Evolutionary conservation across 495 filamentous ascomycete genomes (phyloP).

Genomic region (Tetracladium marchalianum): DNA sequence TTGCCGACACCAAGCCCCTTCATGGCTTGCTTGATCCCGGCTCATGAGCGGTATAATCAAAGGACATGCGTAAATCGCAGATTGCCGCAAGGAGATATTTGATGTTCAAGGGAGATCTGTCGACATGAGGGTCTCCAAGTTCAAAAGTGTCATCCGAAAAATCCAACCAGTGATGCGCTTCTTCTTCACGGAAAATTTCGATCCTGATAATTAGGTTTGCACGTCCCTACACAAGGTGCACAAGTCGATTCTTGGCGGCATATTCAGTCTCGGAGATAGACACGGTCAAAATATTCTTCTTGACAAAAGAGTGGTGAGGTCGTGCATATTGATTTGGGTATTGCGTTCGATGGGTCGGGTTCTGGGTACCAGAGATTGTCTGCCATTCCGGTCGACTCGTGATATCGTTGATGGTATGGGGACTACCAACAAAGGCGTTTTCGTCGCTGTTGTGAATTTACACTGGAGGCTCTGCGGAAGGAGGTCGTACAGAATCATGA

Average conservation of each 20-base stretch:
- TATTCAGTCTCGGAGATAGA: slow-evolving; percentile 89
- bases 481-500: slow-evolving; percentile 95
- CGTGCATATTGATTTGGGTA: slow-evolving; percentile 92
- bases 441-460: slow-evolving; percentile 97
- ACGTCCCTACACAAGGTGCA: slow-evolving; percentile 81
- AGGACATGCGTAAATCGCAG: slow-evolving; percentile 66
- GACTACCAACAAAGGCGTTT: slow-evolving; percentile 90
- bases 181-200: slow-evolving; percentile 95
- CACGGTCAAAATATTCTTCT: slow-evolving; percentile 96
- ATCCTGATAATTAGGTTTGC: slow-evolving; percentile 95
- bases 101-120: slow-evolving; percentile 56
- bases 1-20: slow-evolving; percentile 80
- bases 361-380: slow-evolving; percentile 86
- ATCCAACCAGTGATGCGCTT: slow-evolving; percentile 93
- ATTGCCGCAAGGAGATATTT: slow-evolving; percentile 67
- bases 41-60: slow-evolving; percentile 76
- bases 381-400: slow-evolving; percentile 89
- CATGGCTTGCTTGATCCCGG: slow-evolving; percentile 85
- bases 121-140: slow-evolving; percentile 61
- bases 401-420: slow-evolving; percentile 97
- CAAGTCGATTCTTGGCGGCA: slow-evolving; percentile 87
- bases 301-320: slow-evolving; percentile 87
- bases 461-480: slow-evolving; percentile 81
- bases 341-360: slow-evolving; percentile 94
- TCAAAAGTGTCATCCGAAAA: slow-evolving; percentile 59